phyloP scores from a whole-genome alignment of 352 stramenopile genomes.

The Phytophthora sp. region DNA sequence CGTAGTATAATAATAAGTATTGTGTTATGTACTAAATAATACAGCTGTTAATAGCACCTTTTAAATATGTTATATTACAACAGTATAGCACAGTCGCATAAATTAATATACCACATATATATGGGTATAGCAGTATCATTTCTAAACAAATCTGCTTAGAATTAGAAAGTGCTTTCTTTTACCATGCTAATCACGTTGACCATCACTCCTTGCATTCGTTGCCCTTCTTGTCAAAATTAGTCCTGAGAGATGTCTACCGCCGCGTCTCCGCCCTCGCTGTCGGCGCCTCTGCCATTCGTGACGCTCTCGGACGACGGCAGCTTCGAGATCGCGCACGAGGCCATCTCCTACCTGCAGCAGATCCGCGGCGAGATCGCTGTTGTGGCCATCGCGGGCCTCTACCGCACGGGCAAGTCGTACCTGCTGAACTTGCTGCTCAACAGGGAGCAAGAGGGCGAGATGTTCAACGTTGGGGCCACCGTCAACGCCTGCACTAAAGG shows the following conservation, averaged over 20 bases:
- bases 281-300: conserved; percentile 68
- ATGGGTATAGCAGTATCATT: too few relatives aligned
- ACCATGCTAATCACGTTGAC: conserved; percentile 5
- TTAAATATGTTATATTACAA: too few relatives aligned
- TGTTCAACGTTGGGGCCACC: conserved; percentile 79
- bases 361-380: conserved; percentile 68
- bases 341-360: conserved; percentile 61
- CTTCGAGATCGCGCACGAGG: conserved; percentile 67
- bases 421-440: conserved; percentile 74
- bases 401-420: conserved; percentile 85
- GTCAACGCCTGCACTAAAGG: conserved; percentile 83
- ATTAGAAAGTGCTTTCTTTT: too few relatives aligned
- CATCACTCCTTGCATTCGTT: conserved; percentile 8
- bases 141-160: too few relatives aligned
- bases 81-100: too few relatives aligned
- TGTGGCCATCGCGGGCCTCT: conserved; percentile 74
- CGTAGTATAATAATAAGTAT: too few relatives aligned
- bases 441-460: conserved; percentile 50
- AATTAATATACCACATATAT: too few relatives aligned
- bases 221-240: conserved; percentile 2
- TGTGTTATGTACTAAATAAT: too few relatives aligned
- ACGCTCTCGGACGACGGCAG: conserved; percentile 71
- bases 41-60: too few relatives aligned
- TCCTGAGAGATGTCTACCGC: background rate
- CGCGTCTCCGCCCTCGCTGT: background rate